Evolutionary conservation across 73 alveolate species (phyloP).

Genomic region (Stentor coeruleus): DNA sequence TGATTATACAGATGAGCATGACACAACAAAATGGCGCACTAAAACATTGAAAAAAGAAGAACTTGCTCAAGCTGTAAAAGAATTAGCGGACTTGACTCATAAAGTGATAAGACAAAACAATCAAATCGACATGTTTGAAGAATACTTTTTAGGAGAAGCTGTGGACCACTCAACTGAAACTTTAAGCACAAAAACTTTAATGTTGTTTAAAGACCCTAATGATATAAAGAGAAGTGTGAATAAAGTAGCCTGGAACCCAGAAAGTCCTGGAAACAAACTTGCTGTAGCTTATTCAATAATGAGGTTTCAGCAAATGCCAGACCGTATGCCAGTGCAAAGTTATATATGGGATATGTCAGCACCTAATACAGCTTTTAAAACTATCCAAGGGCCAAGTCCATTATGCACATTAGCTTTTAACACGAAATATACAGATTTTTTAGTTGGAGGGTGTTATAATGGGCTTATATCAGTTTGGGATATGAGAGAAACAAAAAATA

Average conservation of each 20-base stretch:
- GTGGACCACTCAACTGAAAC: conserved; percentile 90
- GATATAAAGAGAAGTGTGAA: conserved; percentile 84
- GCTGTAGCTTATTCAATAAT: conserved; percentile 86
- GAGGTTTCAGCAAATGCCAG: conserved; percentile 86
- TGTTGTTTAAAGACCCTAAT: conserved; percentile 84
- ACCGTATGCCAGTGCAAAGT: conserved; percentile 56
- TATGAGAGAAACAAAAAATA: conserved; percentile 58
- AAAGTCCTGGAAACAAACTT: conserved; percentile 61
- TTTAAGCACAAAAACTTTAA: conserved; percentile 90
- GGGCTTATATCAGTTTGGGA: conserved; percentile 90
- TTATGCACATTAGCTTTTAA: conserved; percentile 85
- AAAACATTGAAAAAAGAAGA: conserved; percentile 78
- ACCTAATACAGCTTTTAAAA: conserved; percentile 84
- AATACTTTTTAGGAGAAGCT: conserved; percentile 88
- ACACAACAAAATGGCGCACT: conserved; percentile 68
- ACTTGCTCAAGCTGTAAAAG: conserved; percentile 79
- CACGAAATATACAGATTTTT: conserved; percentile 79
- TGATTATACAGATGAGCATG: conserved; percentile 79
- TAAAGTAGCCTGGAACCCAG: conserved; percentile 97
- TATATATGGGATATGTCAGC: conserved; percentile 78
- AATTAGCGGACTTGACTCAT: conserved; percentile 73
- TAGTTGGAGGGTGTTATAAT: conserved; percentile 90
- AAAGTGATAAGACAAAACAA: conserved; percentile 88
- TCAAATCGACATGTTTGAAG: conserved; percentile 96
- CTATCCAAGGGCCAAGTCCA: conserved; percentile 73